Evolutionary conservation across 1,139 yeast genomes (phyloP).

Genomic region (Pichia sp.): DNA sequence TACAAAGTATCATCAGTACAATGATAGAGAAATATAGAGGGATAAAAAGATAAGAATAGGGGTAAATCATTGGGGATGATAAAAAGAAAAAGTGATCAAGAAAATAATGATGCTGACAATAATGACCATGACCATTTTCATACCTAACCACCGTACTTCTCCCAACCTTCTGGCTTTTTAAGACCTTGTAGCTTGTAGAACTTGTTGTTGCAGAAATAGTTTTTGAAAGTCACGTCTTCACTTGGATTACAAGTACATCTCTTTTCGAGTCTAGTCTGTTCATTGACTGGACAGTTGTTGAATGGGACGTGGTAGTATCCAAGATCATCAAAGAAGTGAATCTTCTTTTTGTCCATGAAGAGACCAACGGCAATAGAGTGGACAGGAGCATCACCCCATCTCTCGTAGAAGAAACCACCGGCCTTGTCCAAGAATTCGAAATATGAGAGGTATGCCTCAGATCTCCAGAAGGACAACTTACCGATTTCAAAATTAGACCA

Average conservation of each 20-base stretch:
- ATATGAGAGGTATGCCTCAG: slow-evolving; percentile 58
- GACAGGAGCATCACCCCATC: slow-evolving; percentile 94
- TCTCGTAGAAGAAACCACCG: slow-evolving; percentile 86
- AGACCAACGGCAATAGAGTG: slow-evolving; percentile 84
- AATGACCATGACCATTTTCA: too few species aligned
- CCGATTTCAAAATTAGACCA: slow-evolving; percentile 89
- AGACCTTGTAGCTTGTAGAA: slow-evolving; percentile 58
- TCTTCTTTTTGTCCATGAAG: slow-evolving; percentile 55
- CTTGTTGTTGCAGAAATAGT: slow-evolving; percentile 75
- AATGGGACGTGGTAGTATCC: slow-evolving; percentile 80
- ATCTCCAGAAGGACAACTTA: slow-evolving; percentile 65
- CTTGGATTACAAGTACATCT: slow-evolving; percentile 68
- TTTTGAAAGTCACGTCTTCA: slow-evolving; percentile 80
- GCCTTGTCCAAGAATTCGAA: slow-evolving; percentile 66
- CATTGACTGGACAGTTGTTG: slow-evolving; percentile 69
- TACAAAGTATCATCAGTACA: too few species aligned
- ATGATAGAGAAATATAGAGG: too few species aligned
- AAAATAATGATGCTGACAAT: too few species aligned
- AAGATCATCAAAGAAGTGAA: slow-evolving; percentile 76
- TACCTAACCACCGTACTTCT: slow-evolving; percentile 32
- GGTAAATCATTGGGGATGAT: too few species aligned
- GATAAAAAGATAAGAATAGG: too few species aligned
- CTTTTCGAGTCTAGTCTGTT: slow-evolving; percentile 41
- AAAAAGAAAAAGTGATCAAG: too few species aligned
- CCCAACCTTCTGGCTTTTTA: slow-evolving; percentile 75